Evolutionary conservation across 139 green algal species (phyloP).

Genomic region (Coelastrella sp.): DNA sequence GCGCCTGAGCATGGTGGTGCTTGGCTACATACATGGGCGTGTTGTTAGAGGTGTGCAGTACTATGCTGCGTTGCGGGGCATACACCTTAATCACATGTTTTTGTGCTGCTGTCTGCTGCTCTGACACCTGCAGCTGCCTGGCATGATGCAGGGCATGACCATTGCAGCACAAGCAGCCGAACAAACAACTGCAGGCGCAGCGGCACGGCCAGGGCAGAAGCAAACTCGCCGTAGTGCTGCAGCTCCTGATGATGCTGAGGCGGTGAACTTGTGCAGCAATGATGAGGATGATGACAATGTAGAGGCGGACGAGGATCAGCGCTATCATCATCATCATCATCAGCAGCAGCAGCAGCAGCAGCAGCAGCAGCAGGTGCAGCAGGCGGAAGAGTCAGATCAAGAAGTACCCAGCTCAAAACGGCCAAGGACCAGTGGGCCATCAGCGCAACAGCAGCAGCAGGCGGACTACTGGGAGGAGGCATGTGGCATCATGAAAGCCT

Average conservation of each 20-base stretch:
- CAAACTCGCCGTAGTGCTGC: neutral
- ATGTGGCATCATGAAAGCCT: neutral
- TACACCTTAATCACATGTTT: neutral
- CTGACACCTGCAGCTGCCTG: neutral
- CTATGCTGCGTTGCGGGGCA: too few species aligned
- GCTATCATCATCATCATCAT: neutral
- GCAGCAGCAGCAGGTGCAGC: too few species aligned
- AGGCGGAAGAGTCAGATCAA: neutral
- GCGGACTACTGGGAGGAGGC: neutral
- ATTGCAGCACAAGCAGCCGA: neutral
- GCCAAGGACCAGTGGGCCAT: neutral
- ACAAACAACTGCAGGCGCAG: neutral
- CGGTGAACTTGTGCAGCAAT: conserved; percentile 17
- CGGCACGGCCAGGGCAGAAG: neutral
- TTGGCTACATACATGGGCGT: too few species aligned
- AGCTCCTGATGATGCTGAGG: neutral
- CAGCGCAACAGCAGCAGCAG: conserved; percentile 4
- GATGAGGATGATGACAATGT: neutral
- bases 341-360: neutral
- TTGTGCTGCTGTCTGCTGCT: neutral
- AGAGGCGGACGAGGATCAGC: neutral
- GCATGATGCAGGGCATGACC: neutral
- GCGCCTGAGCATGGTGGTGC: too few species aligned
- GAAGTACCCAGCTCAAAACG: neutral
- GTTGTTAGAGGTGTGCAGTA: too few species aligned